A percentile compares a stretch with the other conserved stretches of the same genome.
Conservation (phyloP, 352 stramenopile species). For the Phytophthora colocasiae region DNA sequence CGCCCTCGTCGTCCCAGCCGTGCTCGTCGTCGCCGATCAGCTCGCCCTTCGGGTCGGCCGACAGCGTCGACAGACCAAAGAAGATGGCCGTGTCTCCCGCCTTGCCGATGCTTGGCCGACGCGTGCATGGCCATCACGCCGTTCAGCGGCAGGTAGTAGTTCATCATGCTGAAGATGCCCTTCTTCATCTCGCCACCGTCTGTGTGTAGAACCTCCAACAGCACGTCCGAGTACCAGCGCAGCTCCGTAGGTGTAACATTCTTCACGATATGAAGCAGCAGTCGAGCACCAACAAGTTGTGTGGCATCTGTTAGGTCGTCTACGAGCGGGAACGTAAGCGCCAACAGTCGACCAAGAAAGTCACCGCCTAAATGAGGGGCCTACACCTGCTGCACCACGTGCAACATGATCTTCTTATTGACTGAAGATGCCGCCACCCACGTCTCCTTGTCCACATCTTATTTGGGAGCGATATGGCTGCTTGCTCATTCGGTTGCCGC, state of each 20-base stretch:
- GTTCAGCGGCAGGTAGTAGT: constrained; percentile 97
- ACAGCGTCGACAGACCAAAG: constrained; percentile 96
- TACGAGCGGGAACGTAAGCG: too few species aligned
- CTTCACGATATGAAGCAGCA: constrained; percentile 69
- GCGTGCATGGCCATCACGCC: constrained; percentile 98
- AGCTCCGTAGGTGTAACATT: constrained; percentile 79
- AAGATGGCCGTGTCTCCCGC: constrained; percentile 97
- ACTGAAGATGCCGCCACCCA: too few species aligned
- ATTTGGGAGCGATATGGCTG: too few species aligned
- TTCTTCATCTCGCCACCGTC: constrained; percentile 99
- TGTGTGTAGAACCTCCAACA: constrained; percentile 76
- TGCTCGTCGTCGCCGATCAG: constrained; percentile 93
- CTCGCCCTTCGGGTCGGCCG: constrained; percentile 87
- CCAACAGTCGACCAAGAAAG: too few species aligned
- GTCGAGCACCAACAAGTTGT: constrained; percentile 63
- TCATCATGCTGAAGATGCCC: constrained; percentile 99
- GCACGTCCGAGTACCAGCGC: constrained; percentile 80
- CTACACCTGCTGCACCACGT: too few species aligned
- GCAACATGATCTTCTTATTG: too few species aligned
- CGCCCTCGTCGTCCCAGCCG: constrained; percentile 97
- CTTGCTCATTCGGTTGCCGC: too few species aligned
- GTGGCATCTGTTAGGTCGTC: constrained; percentile 72
- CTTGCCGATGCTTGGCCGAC: constrained; percentile 97
- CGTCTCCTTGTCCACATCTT: too few species aligned
- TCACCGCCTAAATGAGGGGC: too few species aligned